phyloP scores from a whole-genome alignment of 2,329 filamentous ascomycete species.

The Tolypocladium ophioglossoides region DNA sequence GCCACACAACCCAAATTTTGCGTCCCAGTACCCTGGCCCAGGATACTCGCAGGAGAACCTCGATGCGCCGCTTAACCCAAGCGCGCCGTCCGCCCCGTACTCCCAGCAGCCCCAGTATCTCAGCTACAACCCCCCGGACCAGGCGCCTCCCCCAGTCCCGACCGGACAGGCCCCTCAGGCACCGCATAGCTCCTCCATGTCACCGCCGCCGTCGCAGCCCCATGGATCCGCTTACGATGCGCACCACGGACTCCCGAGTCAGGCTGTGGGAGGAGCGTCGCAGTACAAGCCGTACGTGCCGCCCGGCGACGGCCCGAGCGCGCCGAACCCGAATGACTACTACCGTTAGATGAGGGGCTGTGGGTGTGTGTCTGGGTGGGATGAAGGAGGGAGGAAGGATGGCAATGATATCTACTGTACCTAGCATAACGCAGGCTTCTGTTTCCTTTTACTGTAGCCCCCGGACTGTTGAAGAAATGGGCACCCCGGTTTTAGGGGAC shows the following conservation, averaged over 20 bases:
- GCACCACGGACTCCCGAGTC: constrained; percentile 39
- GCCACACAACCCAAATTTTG: constrained; percentile 34
- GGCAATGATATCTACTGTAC: background rate
- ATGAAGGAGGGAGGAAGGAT: background rate
- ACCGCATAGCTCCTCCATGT: constrained; percentile 17
- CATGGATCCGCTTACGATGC: constrained; percentile 36
- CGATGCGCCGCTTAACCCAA: constrained; percentile 14
- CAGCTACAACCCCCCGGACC: constrained; percentile 26
- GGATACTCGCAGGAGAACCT: constrained; percentile 38
- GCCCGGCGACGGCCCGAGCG: constrained; percentile 33
- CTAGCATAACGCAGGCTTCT: background rate
- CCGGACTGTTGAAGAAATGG: background rate
- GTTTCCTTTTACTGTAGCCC: background rate
- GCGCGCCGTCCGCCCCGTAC: constrained; percentile 16
- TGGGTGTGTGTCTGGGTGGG: background rate
- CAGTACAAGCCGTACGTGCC: constrained; percentile 54
- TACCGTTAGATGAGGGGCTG: constrained; percentile 30
- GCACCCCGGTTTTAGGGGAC: background rate
- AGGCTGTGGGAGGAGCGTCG: constrained; percentile 24
- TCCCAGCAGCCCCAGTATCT: constrained; percentile 27
- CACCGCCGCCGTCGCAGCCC: constrained; percentile 33
- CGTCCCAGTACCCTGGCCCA: constrained; percentile 33
- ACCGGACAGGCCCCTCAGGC: constrained; percentile 20
- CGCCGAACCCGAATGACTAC: constrained; percentile 43
- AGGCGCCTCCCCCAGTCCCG: constrained; percentile 31